These are phyloP conservation scores for Sporothrix humicola DNA, from an alignment of 2,329 filamentous ascomycete species.

Conservation along the genomic window DNA sequence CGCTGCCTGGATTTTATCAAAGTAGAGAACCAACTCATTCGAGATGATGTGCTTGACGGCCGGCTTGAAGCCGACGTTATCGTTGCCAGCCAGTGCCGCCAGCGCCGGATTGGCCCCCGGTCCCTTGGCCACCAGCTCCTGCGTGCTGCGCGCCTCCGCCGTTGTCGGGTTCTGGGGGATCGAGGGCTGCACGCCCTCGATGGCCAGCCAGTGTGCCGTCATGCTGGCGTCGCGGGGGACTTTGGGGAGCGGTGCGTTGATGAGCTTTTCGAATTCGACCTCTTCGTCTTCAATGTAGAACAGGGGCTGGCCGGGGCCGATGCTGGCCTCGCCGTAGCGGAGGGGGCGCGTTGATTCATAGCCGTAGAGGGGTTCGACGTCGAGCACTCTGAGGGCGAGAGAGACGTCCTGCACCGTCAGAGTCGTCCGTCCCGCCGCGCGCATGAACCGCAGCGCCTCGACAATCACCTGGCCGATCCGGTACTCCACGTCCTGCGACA, in stretches of 20 bases:
- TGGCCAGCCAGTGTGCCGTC: slow-evolving; percentile 95
- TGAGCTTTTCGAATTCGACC: slow-evolving; percentile 97
- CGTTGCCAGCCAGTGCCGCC: slow-evolving; percentile 70
- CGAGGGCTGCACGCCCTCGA: slow-evolving; percentile 95
- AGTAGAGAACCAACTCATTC: slow-evolving; percentile 95
- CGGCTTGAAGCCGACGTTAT: slow-evolving; percentile 83
- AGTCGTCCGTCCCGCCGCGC: slow-evolving; percentile 82
- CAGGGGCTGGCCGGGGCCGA: slow-evolving; percentile 90
- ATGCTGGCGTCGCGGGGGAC: slow-evolving; percentile 92
- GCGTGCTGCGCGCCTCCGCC: slow-evolving; percentile 73
- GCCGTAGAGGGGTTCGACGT: slow-evolving; percentile 94
- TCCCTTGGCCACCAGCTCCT: slow-evolving; percentile 88
- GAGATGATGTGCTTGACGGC: slow-evolving; percentile 95
- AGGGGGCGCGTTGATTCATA: slow-evolving; percentile 92
- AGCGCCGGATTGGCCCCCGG: slow-evolving; percentile 85
- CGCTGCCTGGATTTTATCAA: slow-evolving; percentile 90
- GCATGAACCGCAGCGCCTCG: slow-evolving; percentile 96
- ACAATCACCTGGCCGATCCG: slow-evolving; percentile 91
- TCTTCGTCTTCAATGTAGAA: slow-evolving; percentile 99
- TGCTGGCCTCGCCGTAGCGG: slow-evolving; percentile 88
- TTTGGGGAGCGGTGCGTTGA: slow-evolving; percentile 93
- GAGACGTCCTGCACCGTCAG: slow-evolving; percentile 89
- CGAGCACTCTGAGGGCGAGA: slow-evolving; percentile 81
- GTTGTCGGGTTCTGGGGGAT: slow-evolving; percentile 96
- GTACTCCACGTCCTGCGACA: slow-evolving; percentile 95